These are phyloP conservation scores for Starmerella scarabaei DNA, from an alignment of 805 yeast species.

Conservation along the genomic window DNA sequence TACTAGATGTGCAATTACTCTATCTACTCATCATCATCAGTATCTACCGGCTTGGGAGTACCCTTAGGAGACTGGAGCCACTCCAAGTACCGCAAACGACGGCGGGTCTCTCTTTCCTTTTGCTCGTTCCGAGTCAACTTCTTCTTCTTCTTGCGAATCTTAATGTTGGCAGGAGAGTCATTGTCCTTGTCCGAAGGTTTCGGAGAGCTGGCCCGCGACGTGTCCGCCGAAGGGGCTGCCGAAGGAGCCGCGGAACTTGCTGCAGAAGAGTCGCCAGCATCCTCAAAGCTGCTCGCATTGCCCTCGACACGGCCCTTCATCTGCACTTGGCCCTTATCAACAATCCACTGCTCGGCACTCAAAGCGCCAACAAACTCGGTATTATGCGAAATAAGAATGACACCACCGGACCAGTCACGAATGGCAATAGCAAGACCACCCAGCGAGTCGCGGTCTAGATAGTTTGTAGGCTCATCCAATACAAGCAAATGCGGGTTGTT, in stretches of 20 bases:
- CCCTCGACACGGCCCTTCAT: constrained; percentile 63
- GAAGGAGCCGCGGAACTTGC: constrained; percentile 37
- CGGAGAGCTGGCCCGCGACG: constrained; percentile 23
- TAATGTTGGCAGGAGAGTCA: constrained; percentile 91
- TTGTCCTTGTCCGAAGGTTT: constrained; percentile 30
- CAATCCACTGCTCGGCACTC: constrained; percentile 98
- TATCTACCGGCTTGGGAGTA: constrained; percentile 85
- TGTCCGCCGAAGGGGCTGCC: constrained; percentile 34
- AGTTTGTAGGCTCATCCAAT: constrained; percentile 95
- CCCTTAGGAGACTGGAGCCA: constrained; percentile 97
- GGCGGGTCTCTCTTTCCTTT: constrained; percentile 81
- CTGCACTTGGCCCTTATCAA: constrained; percentile 80
- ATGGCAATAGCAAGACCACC: constrained; percentile 97
- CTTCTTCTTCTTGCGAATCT: constrained; percentile 86
- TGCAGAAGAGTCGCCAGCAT: constrained; percentile 28
- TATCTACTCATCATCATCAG: constrained; percentile 91
- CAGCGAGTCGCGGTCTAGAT: constrained; percentile 91
- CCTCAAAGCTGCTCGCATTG: constrained; percentile 59
- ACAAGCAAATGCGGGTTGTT: constrained; percentile 95
- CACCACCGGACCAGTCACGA: constrained; percentile 97
- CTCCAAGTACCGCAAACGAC: constrained; percentile 84
- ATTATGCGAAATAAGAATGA: constrained; percentile 95
- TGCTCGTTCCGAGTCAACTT: constrained; percentile 94
- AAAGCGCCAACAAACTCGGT: constrained; percentile 92
- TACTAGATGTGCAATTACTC: too few species aligned